phyloP scores from a whole-genome alignment of 257 asterid species.

The Solanum paucissectum region DNA sequence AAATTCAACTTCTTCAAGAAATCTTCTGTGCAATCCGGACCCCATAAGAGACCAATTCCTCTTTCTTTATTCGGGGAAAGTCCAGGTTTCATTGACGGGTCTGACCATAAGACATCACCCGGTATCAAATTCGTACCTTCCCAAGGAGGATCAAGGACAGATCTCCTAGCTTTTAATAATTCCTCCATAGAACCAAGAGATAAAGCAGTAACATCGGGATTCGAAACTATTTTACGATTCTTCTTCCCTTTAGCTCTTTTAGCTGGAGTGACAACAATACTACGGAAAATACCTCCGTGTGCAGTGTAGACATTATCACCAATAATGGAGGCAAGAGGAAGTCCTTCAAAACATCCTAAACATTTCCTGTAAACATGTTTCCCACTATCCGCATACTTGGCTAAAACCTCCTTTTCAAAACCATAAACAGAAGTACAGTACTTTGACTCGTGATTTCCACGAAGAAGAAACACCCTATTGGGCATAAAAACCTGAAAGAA shows the following conservation, averaged over 20 bases:
- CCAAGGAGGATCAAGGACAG: conserved; percentile 99
- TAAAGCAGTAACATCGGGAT: conserved; percentile 37
- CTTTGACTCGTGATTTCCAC: conserved; percentile 95
- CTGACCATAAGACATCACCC: conserved; percentile 97
- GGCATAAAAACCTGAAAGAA: conserved; percentile 73
- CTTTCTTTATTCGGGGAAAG: conserved; percentile 87
- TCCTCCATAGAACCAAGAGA: conserved; percentile 85
- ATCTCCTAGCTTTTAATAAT: conserved; percentile 80
- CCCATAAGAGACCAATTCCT: conserved; percentile 95
- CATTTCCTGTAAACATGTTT: conserved; percentile 92
- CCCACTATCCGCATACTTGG: conserved; percentile 78
- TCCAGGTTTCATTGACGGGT: conserved; percentile 80
- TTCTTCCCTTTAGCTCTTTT: conserved; percentile 81
- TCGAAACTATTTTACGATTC: conserved; percentile 51
- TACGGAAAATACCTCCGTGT: conserved; percentile 96
- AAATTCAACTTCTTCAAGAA: conserved; percentile 60
- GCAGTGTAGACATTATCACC: conserved; percentile 84
- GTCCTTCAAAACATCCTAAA: conserved; percentile 96
- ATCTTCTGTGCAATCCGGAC: conserved; percentile 93
- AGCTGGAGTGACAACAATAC: conserved; percentile 43
- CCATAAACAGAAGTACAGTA: conserved; percentile 97
- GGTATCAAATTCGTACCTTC: conserved; percentile 92
- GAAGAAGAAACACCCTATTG: conserved; percentile 72
- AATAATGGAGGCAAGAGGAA: conserved; percentile 90
- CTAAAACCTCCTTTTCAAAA: conserved; percentile 81